A percentile compares a stretch with the other conserved stretches of the same genome.
Conservation (phyloP, 2,329 filamentous ascomycete genomes). For the Corniculantispora saksenae region DNA sequence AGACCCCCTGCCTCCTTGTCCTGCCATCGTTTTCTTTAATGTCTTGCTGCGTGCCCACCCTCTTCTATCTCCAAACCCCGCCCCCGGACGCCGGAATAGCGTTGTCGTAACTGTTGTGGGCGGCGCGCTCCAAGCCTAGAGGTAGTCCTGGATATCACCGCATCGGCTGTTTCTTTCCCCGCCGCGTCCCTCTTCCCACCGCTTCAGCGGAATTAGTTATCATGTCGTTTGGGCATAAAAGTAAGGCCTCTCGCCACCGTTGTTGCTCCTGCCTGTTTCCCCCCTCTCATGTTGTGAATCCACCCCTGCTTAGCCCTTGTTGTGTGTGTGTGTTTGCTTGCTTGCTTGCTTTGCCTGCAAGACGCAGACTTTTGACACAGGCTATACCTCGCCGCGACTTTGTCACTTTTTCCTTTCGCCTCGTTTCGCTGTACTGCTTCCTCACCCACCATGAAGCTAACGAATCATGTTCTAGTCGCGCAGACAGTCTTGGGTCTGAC, state of each 20-base stretch:
- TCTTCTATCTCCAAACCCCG: not conserved
- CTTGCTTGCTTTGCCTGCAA: not conserved
- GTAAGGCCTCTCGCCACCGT: slow-evolving; percentile 11
- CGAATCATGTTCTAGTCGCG: slow-evolving; percentile 6
- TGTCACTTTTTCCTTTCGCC: not conserved
- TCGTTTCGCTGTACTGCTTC: not conserved
- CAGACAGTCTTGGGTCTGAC: slow-evolving; percentile 14
- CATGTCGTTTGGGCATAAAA: slow-evolving; percentile 15
- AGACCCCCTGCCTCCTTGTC: not conserved
- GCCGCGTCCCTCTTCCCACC: not conserved
- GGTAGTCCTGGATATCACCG: not conserved
- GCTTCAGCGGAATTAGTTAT: not conserved
- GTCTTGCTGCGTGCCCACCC: not conserved
- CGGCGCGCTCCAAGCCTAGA: no score
- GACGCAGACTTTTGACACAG: not conserved
- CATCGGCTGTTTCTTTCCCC: not conserved
- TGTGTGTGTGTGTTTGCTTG: not conserved
- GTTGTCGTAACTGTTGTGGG: not conserved
- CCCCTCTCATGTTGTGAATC: not conserved
- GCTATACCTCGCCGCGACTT: not conserved
- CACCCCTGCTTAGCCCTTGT: not conserved
- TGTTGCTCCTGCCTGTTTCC: slow-evolving; percentile 10
- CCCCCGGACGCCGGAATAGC: not conserved
- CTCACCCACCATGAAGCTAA: slow-evolving; percentile 14
- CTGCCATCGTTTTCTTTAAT: not conserved